Base-by-base conservation (phyloP, 371 early-diverging fungal species). In the Dichotomocladium elegans region DNA sequence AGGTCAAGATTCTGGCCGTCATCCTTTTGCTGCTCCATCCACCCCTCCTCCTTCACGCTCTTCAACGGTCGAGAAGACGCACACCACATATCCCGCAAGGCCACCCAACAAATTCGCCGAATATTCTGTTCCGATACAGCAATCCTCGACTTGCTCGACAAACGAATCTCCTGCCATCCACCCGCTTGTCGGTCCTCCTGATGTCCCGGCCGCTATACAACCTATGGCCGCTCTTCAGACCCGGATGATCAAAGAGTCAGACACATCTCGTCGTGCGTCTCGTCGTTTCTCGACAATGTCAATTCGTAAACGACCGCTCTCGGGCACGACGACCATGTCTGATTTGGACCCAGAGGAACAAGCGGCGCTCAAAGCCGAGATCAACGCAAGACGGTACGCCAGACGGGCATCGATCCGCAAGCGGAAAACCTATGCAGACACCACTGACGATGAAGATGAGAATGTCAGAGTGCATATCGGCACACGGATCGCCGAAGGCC, bases 401-500 rank as follows among this genome's bases (percentile, higher is more conserved):
- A 58, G 75, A 9, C 63, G 75, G 26, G 58, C 59, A 12, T 74
- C 71, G 21, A 63, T 68, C 51, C 50, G 53, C 28, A 50, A 52
- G 29, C 35, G 40, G 15, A 17, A 25, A 5, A 43, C 43, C 10
- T 43, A 43, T 43, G 43, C 43, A 15, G 49, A 48, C 31, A 31
- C 29, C 4, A 35, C 31, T 6, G 68, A 74, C 10, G 71, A 75
- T 14, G 73, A 75, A 45, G 79, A 81, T 4, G 78, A 81, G 12
- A 75, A 79, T 7, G 78, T 82, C 41, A 67, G 69, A 19, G 80
- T 81, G 0, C 19, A 76, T 31, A 81, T 87, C 25, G 87, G 87
- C 26, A 87, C 84, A 17, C 70, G 81, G 17, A 80, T 87, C 22
- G 75, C 73, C 7, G 85, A 85, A 64, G 85, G 79, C 3, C 87